Conservation (phyloP, 768 basidiomycete genomes). For the Psilocybe tampanensis region DNA sequence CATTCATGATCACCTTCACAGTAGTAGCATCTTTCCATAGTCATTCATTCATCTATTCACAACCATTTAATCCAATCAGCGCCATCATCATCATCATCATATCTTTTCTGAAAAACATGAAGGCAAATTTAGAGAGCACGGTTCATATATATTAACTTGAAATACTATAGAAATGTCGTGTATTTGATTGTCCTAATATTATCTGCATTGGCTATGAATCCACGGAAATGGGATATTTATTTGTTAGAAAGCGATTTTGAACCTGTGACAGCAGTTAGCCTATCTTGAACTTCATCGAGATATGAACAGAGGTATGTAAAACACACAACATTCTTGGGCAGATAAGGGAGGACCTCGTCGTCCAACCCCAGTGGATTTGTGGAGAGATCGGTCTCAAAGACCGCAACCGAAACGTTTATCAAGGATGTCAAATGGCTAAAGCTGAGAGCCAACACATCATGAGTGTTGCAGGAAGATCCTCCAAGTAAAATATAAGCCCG, state of each 20-base stretch:
- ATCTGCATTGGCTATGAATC: neutral
- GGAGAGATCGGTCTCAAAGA: slow-evolving; percentile 5
- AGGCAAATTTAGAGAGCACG: neutral
- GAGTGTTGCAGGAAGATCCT: too few species aligned
- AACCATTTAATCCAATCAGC: neutral
- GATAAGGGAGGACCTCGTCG: slow-evolving; percentile 13
- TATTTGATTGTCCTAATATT: neutral
- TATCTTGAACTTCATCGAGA: too few species aligned
- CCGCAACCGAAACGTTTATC: too few species aligned
- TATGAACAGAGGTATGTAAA: too few species aligned
- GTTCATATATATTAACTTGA: too few species aligned
- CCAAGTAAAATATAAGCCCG: too few species aligned
- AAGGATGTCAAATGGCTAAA: too few species aligned
- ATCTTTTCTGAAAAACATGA: neutral
- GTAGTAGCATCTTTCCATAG: neutral
- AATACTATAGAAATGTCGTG: neutral
- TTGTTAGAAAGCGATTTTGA: too few species aligned
- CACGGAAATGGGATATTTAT: neutral
- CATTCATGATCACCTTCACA: too few species aligned
- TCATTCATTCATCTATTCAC: neutral
- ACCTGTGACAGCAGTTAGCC: too few species aligned
- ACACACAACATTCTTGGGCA: slow-evolving; percentile 9
- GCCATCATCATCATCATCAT: too few species aligned
- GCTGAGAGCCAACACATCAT: too few species aligned
- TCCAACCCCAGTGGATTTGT: slow-evolving; percentile 17